Evolutionary conservation across 768 basidiomycete genomes (phyloP), one percentile per base, ranked within the genome.

Genomic region (Fistulinella prunicolor): DNA sequence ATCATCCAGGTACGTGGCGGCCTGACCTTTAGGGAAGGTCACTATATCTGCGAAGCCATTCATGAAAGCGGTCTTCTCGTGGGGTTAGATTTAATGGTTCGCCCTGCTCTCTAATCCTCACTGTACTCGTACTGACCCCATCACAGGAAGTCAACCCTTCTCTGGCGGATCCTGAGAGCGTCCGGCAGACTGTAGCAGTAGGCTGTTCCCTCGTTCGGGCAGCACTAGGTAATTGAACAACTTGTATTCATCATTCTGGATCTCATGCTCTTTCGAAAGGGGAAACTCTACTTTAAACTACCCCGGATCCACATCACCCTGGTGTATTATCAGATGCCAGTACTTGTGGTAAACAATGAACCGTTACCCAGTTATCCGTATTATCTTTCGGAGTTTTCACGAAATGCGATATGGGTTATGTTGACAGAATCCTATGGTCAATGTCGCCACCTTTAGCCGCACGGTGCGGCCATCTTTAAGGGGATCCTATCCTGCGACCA

Each of bases 1-100:
- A 34, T 47, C 20, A 6, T 30, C 22, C 49, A 87, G 82, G 91
- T 95, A 20, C 86, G 94, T 58, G 96, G 96, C 2, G 96, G 96
- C 10, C 72, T 99, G 52, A 94, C 90, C 19, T 99, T 98, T 73
- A 76, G 96, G 55, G 96, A 99, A 65, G 95, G 94, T n/a, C 96
- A 97, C 70, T 97, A 94, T 66, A 94, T 95, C 60, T 93, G 89
- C 56, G 94, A 97, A 70, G 85, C 89, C 6, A 80, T 98, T 36
- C 82, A 83, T 51, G 94, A 96, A 73, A 98, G 94, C 6, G 94
- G 94, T 6, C 78, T 88, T 49, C 79, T 99, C 17, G 94, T 96
- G 21, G 91, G 85, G 0, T 71, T 98, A 20, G 95, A 99, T 69
- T 74, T 99, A 53, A 94, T 99, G 94, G 94, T 88, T 52, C 39